Evolutionary conservation across 177 flowering plant genomes (phyloP).

Genomic region (Vitis hybrid): DNA sequence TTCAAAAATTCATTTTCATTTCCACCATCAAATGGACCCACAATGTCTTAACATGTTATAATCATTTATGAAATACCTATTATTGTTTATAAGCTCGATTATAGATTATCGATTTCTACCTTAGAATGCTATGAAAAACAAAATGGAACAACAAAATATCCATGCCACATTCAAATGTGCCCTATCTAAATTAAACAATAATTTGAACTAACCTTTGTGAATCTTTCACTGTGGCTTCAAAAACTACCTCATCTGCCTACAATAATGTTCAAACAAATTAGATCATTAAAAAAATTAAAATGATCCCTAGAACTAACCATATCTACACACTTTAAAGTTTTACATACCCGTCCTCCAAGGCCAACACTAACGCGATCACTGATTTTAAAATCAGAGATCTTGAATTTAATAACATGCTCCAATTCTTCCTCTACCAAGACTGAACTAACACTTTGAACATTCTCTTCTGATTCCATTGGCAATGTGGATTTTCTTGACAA

Average conservation of each 20-base stretch:
- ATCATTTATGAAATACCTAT: no score
- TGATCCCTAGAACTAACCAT: background rate
- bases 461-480: slow-evolving; percentile 32
- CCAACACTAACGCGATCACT: slow-evolving; percentile 73
- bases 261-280: slow-evolving; percentile 20
- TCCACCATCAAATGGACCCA: no score
- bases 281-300: slow-evolving; percentile 1
- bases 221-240: slow-evolving; percentile 77
- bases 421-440: slow-evolving; percentile 48
- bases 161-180: background rate
- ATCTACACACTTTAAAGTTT: background rate
- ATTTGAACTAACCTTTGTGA: slow-evolving; percentile 51
- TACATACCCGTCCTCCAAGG: slow-evolving; percentile 79
- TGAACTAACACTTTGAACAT: slow-evolving; percentile 15
- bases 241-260: slow-evolving; percentile 86
- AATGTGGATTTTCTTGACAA: slow-evolving; percentile 26
- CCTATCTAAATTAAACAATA: background rate
- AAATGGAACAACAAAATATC: no score
- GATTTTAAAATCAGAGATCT: slow-evolving; percentile 72
- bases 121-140: no score
- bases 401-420: slow-evolving; percentile 67
- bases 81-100: no score
- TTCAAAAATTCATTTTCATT: no score
- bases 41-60: no score
- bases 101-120: no score